Evolutionary conservation across 2,329 filamentous ascomycete species (phyloP).

Genomic region (Neocucurbitaria cava): DNA sequence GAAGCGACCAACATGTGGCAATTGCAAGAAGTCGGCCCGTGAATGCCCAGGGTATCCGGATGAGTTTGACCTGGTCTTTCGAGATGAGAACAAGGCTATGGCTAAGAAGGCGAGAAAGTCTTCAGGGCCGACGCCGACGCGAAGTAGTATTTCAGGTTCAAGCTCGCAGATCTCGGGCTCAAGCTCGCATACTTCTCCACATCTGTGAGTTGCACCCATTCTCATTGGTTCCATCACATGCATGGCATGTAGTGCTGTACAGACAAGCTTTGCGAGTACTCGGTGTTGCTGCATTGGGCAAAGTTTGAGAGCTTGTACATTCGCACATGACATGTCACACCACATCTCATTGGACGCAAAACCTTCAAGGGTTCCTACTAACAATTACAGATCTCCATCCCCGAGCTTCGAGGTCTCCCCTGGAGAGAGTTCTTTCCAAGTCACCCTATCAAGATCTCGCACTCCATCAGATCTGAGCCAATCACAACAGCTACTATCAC

Average conservation of each 20-base stretch:
- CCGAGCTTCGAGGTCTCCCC: conserved; percentile 24
- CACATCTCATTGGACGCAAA: not conserved
- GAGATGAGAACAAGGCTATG: conserved; percentile 74
- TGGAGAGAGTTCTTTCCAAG: conserved; percentile 15
- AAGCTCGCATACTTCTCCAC: conserved; percentile 39
- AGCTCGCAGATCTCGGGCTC: conserved; percentile 37
- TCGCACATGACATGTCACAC: not conserved
- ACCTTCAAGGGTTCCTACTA: conserved; percentile 5
- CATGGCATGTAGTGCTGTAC: not conserved
- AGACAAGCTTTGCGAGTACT: not conserved
- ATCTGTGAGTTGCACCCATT: conserved; percentile 32
- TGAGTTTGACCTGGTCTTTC: conserved; percentile 75
- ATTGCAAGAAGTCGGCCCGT: conserved; percentile 43
- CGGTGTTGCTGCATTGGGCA: not conserved
- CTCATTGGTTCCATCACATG: not conserved
- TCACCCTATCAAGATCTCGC: conserved; percentile 17
- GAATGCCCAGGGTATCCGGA: conserved; percentile 56
- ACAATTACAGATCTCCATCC: conserved; percentile 27
- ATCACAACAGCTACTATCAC: conserved; percentile 28
- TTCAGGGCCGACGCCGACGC: conserved; percentile 25
- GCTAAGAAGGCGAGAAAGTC: conserved; percentile 65
- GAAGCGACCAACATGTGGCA: conserved; percentile 44
- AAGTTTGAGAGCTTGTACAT: not conserved
- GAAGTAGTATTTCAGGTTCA: conserved; percentile 20
- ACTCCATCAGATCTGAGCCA: conserved; percentile 15